phyloP scores from a whole-genome alignment of 148 eudicot species.

The Limonium bicolor region DNA sequence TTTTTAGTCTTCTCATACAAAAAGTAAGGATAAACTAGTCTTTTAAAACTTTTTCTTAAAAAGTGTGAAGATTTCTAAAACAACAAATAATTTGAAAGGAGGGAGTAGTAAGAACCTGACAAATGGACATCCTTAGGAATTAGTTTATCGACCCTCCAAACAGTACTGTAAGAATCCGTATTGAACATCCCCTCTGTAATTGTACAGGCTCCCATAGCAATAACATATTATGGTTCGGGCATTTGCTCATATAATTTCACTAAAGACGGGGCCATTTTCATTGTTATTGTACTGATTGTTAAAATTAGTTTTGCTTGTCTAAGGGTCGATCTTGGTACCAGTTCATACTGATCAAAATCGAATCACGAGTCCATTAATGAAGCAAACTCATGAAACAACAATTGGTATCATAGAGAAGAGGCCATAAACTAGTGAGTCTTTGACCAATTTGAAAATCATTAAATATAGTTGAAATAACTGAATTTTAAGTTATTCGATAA shows the following conservation, averaged over 20 bases:
- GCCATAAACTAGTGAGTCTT: conserved; percentile 1
- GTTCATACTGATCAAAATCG: background rate
- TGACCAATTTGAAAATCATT: background rate
- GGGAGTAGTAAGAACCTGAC: too few species aligned
- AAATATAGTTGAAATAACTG: conserved; percentile 1
- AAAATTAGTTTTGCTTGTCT: conserved; percentile 4
- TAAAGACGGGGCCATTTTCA: background rate
- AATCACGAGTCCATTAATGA: background rate
- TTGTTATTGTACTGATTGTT: background rate
- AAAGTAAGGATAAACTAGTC: too few species aligned
- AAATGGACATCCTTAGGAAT: too few species aligned
- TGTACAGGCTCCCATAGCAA: conserved; percentile 3
- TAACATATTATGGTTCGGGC: conserved; percentile 1
- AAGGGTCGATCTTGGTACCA: conserved; percentile 1
- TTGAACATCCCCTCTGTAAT: too few species aligned
- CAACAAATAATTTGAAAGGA: too few species aligned
- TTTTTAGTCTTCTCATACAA: too few species aligned
- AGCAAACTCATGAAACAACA: conserved; percentile 1
- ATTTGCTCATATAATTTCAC: conserved; percentile 5
- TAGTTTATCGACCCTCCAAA: too few species aligned
- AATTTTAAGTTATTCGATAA: conserved; percentile 1
- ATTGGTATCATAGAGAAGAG: conserved; percentile 3
- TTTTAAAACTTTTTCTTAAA: too few species aligned
- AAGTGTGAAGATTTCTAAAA: too few species aligned
- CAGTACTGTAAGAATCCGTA: too few species aligned